phyloP scores from a whole-genome alignment of 1,139 yeast species.

The Lodderomyces oxycetoniae region DNA sequence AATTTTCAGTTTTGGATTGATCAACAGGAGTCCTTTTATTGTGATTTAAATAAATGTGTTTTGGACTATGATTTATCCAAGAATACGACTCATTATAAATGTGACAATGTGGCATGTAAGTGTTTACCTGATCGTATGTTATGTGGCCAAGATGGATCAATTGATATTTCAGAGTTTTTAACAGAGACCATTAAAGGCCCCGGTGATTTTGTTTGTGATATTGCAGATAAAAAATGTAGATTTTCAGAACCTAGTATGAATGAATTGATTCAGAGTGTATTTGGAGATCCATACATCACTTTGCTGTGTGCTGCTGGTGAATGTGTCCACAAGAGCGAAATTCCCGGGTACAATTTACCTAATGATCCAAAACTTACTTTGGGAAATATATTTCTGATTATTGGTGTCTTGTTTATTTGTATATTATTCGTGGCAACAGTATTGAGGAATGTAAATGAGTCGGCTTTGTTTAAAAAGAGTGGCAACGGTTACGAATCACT shows the following conservation, averaged over 20 bases:
- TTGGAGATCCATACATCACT: slow-evolving; percentile 88
- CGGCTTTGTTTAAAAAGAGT: slow-evolving; percentile 53
- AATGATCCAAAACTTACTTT: slow-evolving; percentile 48
- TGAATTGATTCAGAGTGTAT: slow-evolving; percentile 79
- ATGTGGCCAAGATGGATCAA: slow-evolving; percentile 91
- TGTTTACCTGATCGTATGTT: slow-evolving; percentile 91
- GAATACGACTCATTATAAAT: slow-evolving; percentile 71
- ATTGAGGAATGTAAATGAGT: slow-evolving; percentile 51
- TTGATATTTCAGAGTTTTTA: slow-evolving; percentile 88
- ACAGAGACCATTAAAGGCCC: slow-evolving; percentile 91
- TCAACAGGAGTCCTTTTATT: slow-evolving; percentile 80
- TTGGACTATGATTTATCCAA: slow-evolving; percentile 59
- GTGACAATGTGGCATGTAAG: slow-evolving; percentile 72
- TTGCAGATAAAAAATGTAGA: slow-evolving; percentile 54
- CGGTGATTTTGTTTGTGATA: slow-evolving; percentile 82
- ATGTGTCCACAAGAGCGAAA: slow-evolving; percentile 85
- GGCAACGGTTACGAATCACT: slow-evolving; percentile 16
- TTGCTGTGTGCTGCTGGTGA: slow-evolving; percentile 80
- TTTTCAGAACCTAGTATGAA: slow-evolving; percentile 97
- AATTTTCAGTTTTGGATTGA: slow-evolving; percentile 97
- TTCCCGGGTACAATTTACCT: slow-evolving; percentile 84
- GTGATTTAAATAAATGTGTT: slow-evolving; percentile 70
- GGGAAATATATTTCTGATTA: slow-evolving; percentile 47
- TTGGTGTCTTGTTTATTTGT: slow-evolving; percentile 45
- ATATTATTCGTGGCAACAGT: slow-evolving; percentile 36